Evolutionary conservation across 495 filamentous ascomycete species (phyloP), one percentile per base, ranked within the genome.

Genomic region (Apiosordaria backusii): DNA sequence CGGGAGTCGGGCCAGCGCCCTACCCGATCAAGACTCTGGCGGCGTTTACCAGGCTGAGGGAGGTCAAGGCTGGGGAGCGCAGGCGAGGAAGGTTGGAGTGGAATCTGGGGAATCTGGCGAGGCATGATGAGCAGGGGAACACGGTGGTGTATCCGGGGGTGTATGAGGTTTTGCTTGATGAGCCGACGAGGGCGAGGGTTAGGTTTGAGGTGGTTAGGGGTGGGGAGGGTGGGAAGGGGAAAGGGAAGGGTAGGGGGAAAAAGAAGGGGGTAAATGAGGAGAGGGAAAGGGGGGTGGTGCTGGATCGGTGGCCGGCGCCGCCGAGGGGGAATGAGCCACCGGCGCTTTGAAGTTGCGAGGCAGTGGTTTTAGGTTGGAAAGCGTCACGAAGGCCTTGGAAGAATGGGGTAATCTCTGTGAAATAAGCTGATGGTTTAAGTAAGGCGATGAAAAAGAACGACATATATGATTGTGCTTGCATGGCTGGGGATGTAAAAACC

Each of bases 1-100:
- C 79, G 4, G 35, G 35, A 13, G 77, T 78, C 53, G 89, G 89
- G 0, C 88, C 88, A 0, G 67, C 71, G 60, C 89, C 88, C 4
- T 78, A 85, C 62, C 88, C 89, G 6, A 84, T 84, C 65, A 90
- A 90, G 74, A 82, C 82, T 71, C 79, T 91, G 0, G 86, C 85
- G 4, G 81, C 84, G 0, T 92, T 88, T 64, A 78, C 80, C 16
- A 80, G 89, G 18, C 65, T 89, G 7, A 75, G 75, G 4, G 73
- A 65, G 0, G 67, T 91, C 58, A 60, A 75, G 26, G 72, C 82
- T 0, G 81, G 80, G 0, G 59, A 72, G 7, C 75, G 74, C 0
- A 66, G 67, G 53, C 77, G 67, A 0, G 78, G 82, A 19, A 70
- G 60, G 6, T 68, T 92, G 55, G 76, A 78, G 2, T 70, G 89